Base-by-base conservation (phyloP, 177 flowering plant species). In the Vitis hybrid region DNA sequence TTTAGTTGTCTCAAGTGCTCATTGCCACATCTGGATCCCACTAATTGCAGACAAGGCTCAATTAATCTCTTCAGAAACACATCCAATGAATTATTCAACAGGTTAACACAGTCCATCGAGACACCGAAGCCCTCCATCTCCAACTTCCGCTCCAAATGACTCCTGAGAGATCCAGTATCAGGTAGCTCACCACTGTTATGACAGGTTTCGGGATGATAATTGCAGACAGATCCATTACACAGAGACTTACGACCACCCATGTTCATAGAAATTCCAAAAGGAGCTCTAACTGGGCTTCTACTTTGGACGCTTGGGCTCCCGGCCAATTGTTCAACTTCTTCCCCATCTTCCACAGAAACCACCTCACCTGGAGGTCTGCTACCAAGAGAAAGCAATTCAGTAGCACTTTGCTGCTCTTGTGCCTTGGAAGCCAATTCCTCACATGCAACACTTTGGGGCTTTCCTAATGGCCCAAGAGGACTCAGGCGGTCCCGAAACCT, bases 391-490 rank as follows among this genome's bases (percentile, higher is more conserved):
- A 62, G 62, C 70, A 84, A 65, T 58, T 81, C 86, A 8, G 81
- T 77, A 4, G 82, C 62, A 77, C 79, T 77, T 63, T 79, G 77
- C 55, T 70, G 80, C 76, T 81, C 82, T 57, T 57, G 76, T 58
- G 71, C 71, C 74, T 75, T 75, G 1, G 71, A 65, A 33, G 38
- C 57, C 20, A 65, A 44, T 51, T 69, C 81, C 33, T 77, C 79
- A 65, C 1, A 24, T 8, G 63, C 11, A 68, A 76, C 17, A 64
- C 57, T 74, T 18, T 72, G 79, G 19, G 79, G 69, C 73, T 80
- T 80, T 24, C 81, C 83, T 5, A 59, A 65, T 3, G 88, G 92
- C 4, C 88, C 89, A 64, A 89, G 80, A 70, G 88, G 87, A 69
- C 88, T 84, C 1, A 83, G 87, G 2, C 85, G 86, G 59, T 87